Conservation (phyloP, 129 eudicot genomes). For the Deinandra increscens region DNA sequence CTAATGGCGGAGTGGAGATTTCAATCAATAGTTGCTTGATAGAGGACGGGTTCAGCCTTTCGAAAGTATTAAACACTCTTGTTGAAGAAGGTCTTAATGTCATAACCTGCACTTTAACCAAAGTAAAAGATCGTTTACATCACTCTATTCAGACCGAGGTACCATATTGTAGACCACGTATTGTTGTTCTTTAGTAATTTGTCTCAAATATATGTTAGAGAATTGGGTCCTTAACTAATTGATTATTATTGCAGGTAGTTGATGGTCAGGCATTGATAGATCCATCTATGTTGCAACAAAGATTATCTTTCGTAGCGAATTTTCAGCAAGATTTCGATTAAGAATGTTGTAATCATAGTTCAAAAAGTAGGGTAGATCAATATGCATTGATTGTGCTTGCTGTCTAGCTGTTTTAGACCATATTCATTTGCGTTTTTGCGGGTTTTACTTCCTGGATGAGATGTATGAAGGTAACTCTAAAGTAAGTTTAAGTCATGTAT, state of each 20-base stretch:
- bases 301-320: constrained; percentile 22
- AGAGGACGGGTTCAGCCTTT: constrained; percentile 40
- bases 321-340: constrained; percentile 2
- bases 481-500: background rate
- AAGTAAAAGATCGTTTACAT: constrained; percentile 31
- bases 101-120: constrained; percentile 32
- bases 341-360: background rate
- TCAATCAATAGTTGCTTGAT: constrained; percentile 34
- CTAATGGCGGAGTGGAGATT: constrained; percentile 45
- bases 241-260: constrained; percentile 37
- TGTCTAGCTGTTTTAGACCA: background rate
- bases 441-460: constrained; percentile 4
- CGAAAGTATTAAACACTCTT: constrained; percentile 35
- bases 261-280: constrained; percentile 25
- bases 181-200: background rate
- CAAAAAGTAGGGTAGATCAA: background rate
- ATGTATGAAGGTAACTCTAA: constrained; percentile 1
- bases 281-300: constrained; percentile 39
- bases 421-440: constrained; percentile 4
- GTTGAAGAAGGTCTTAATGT: constrained; percentile 36
- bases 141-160: constrained; percentile 37
- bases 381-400: background rate
- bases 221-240: background rate
- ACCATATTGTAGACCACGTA: background rate
- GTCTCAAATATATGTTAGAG: background rate